Evolutionary conservation across 2,329 filamentous ascomycete genomes (phyloP).

Genomic region (Monosporascus sp.): DNA sequence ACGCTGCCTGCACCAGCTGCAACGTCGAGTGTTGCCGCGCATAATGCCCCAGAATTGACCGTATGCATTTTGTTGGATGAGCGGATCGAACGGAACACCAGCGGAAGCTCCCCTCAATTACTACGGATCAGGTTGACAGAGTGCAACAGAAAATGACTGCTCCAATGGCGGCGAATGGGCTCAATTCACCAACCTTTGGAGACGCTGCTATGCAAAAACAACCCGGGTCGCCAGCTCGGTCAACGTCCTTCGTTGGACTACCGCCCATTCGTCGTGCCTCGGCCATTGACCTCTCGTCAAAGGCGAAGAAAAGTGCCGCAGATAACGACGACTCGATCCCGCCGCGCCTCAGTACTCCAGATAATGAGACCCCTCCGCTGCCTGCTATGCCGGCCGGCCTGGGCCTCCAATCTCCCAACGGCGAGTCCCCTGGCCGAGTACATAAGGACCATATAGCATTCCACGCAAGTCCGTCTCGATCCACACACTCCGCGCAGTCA

Average conservation of each 20-base stretch:
- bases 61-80: conserved; percentile 25
- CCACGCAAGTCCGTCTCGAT: conserved; percentile 19
- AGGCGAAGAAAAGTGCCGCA: conserved; percentile 30
- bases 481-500: conserved; percentile 10
- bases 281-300: conserved; percentile 44
- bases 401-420: conserved; percentile 23
- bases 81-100: conserved; percentile 27
- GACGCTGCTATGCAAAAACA: conserved; percentile 14
- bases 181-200: conserved; percentile 11
- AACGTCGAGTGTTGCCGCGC: conserved; percentile 15
- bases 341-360: conserved; percentile 18
- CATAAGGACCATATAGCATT: conserved; percentile 1
- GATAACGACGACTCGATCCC: conserved; percentile 28
- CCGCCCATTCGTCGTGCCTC: conserved; percentile 56
- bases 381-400: conserved; percentile 13
- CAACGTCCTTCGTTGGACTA: conserved; percentile 51
- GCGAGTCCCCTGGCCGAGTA: conserved; percentile 14
- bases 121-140: conserved; percentile 19
- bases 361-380: conserved; percentile 17
- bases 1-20: conserved; percentile 10
- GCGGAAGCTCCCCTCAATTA: conserved; percentile 17
- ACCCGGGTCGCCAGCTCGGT: conserved; percentile 30
- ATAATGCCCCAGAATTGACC: conserved; percentile 24
- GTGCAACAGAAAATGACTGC: conserved; percentile 21
- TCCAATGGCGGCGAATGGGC: conserved; percentile 17